phyloP scores from a whole-genome alignment of 208 protist genomes.

The Leptomonas seymouri region DNA sequence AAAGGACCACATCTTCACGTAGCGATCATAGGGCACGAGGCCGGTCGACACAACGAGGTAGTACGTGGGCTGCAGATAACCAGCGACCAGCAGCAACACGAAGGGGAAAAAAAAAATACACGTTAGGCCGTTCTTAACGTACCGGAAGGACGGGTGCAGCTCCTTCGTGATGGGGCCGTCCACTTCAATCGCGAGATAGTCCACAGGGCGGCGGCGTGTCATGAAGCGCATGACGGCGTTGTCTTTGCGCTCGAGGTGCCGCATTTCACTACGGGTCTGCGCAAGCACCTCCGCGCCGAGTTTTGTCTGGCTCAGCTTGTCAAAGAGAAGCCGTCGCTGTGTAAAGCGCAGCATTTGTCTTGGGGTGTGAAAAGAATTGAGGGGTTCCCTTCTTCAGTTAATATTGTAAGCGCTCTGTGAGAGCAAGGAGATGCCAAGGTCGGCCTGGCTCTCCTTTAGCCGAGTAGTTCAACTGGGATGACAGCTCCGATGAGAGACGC shows the following conservation, averaged over 20 bases:
- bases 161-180: constrained; percentile 68
- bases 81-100: constrained; percentile 51
- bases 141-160: constrained; percentile 70
- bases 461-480: too few relatives aligned
- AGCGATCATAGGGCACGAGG: constrained; percentile 63
- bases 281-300: constrained; percentile 78
- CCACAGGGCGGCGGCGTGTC: constrained; percentile 66
- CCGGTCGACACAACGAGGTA: constrained; percentile 68
- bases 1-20: constrained; percentile 74
- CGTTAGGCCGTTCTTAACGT: constrained; percentile 63
- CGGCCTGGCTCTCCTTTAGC: too few relatives aligned
- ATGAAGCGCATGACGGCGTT: constrained; percentile 72
- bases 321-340: constrained; percentile 40
- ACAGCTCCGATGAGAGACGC: too few relatives aligned
- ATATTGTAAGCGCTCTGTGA: neutral
- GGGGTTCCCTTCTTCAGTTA: neutral
- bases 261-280: constrained; percentile 78
- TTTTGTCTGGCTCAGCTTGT: constrained; percentile 65
- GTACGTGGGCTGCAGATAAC: constrained; percentile 72
- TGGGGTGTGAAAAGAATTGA: neutral
- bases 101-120: constrained; percentile 52
- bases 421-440: too few relatives aligned
- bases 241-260: constrained; percentile 50
- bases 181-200: constrained; percentile 78
- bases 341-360: constrained; percentile 52